phyloP scores from a whole-genome alignment of 352 stramenopile species.

The Pythium phragmitis region DNA sequence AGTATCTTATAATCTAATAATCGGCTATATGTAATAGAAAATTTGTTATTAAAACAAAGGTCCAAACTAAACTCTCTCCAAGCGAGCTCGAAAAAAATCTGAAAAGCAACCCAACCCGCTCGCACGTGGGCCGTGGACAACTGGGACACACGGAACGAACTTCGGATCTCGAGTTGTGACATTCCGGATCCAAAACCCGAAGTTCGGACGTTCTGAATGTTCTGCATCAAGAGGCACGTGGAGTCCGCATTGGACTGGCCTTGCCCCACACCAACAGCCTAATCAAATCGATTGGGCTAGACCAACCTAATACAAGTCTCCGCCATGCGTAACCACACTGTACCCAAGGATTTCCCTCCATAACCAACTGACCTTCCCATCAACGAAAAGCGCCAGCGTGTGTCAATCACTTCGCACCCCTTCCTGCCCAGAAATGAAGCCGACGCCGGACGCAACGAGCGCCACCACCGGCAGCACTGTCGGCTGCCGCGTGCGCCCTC shows the following conservation, averaged over 20 bases:
- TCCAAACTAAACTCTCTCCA: background rate
- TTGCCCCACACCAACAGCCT: background rate
- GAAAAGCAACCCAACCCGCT: slow-evolving; percentile 15
- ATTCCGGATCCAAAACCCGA: no score
- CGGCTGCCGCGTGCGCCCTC: slow-evolving; percentile 9
- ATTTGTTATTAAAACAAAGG: background rate
- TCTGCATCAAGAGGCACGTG: no score
- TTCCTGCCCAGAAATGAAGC: background rate
- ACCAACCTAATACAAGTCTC: background rate
- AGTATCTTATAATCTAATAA: background rate
- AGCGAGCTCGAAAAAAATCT: slow-evolving; percentile 21
- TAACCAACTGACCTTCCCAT: background rate
- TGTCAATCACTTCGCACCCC: background rate
- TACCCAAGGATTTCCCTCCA: background rate
- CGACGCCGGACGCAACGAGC: background rate
- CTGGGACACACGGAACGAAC: no score
- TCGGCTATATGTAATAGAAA: background rate
- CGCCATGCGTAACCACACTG: background rate
- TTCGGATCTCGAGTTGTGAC: no score
- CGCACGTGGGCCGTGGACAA: no score
- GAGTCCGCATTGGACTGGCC: background rate
- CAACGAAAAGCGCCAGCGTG: slow-evolving; percentile 1
- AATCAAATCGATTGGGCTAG: background rate
- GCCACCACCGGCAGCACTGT: no score
- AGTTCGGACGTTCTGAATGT: no score